These are phyloP conservation scores for Lotmaria passim DNA, from an alignment of 208 protist genomes.

Conservation along the genomic window DNA sequence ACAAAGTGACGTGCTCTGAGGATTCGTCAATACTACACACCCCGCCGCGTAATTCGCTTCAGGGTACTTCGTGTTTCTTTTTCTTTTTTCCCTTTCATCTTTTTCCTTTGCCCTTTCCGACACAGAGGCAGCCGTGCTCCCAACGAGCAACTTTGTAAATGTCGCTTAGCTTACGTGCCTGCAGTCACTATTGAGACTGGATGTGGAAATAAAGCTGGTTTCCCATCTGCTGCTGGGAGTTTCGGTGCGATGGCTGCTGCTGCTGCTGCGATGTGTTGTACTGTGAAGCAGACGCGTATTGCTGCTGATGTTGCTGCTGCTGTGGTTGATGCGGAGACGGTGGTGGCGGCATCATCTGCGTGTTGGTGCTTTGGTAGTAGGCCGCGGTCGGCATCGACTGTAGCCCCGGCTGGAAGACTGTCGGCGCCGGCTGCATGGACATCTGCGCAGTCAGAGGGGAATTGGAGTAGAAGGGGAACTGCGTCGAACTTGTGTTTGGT, in stretches of 20 bases:
- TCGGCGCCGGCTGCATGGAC: slow-evolving; percentile 4
- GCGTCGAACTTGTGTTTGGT: slow-evolving; percentile 7
- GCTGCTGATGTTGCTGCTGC: slow-evolving; percentile 19
- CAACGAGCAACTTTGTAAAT: no score
- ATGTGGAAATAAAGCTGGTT: slow-evolving; percentile 33
- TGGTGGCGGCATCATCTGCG: slow-evolving; percentile 3
- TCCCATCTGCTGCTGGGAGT: slow-evolving; percentile 15
- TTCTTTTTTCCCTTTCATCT: no score
- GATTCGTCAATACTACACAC: no score
- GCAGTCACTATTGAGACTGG: slow-evolving; percentile 14
- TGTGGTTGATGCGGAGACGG: no score
- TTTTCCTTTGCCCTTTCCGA: no score
- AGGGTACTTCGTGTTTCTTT: no score
- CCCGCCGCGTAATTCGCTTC: no score
- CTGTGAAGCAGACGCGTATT: slow-evolving; percentile 6
- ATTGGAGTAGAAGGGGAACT: slow-evolving; percentile 31
- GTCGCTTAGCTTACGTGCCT: no score
- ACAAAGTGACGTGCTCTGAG: no score
- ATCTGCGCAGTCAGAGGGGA: slow-evolving; percentile 14
- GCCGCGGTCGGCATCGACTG: slow-evolving; percentile 23
- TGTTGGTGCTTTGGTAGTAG: slow-evolving; percentile 23
- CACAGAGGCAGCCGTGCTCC: no score
- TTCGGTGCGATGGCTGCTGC: slow-evolving; percentile 3
- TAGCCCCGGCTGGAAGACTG: slow-evolving; percentile 15
- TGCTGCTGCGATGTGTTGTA: slow-evolving; percentile 17